Evolutionary conservation across 2,329 filamentous ascomycete genomes (phyloP).

Genomic region (Trichoderma semiorbis): DNA sequence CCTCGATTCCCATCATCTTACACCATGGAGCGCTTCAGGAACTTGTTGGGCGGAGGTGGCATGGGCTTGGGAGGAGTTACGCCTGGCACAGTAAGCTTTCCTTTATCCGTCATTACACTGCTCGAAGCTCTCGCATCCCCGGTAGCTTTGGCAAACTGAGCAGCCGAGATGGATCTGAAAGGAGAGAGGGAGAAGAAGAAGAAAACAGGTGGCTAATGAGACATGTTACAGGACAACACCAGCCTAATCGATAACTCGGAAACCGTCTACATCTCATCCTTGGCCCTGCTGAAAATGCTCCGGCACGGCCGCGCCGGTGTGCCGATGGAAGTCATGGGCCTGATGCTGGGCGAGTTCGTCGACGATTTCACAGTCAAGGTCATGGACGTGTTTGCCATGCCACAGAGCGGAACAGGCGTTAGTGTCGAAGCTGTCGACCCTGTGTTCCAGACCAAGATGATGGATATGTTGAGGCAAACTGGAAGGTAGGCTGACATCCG

Average conservation of each 20-base stretch:
- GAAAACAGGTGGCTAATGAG: conserved; percentile 18
- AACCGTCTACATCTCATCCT: conserved; percentile 97
- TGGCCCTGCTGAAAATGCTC: conserved; percentile 97
- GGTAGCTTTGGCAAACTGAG: background rate
- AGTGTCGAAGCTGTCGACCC: conserved; percentile 98
- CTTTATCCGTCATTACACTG: background rate
- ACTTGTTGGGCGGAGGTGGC: conserved; percentile 76
- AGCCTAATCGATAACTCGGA: conserved; percentile 98
- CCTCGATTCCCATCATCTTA: conserved; percentile 1
- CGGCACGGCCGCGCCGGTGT: conserved; percentile 95
- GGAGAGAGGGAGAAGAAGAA: background rate
- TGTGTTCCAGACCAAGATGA: conserved; percentile 99
- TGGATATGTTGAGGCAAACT: conserved; percentile 98
- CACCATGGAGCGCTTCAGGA: conserved; percentile 86
- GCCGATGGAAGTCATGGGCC: conserved; percentile 99
- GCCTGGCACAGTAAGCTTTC: conserved; percentile 38
- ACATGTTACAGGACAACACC: conserved; percentile 66
- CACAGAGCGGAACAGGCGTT: conserved; percentile 95
- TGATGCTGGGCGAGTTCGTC: conserved; percentile 98
- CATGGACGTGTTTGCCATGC: conserved; percentile 99
- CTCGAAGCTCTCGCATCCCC: background rate
- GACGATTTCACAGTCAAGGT: conserved; percentile 98
- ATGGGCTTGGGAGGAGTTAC: conserved; percentile 58
- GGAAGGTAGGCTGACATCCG: conserved; percentile 64
- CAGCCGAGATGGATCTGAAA: background rate